Conservation (phyloP, 768 basidiomycete species). For the Lactifluus piperatus region DNA sequence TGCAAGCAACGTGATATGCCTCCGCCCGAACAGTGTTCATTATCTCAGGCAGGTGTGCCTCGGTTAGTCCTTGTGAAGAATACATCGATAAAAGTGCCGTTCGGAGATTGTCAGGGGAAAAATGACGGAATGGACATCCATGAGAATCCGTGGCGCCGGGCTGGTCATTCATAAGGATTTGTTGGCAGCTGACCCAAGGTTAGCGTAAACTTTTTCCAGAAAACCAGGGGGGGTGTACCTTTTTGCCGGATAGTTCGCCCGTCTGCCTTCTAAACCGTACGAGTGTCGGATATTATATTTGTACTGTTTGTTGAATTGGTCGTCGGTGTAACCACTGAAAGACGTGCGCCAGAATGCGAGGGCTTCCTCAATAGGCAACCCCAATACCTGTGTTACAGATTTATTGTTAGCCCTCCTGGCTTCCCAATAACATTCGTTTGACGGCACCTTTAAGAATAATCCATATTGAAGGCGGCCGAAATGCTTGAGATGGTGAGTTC, state of each 20-base stretch:
- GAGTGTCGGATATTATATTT: constrained; percentile 95
- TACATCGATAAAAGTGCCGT: constrained; percentile 65
- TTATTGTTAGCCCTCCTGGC: background rate
- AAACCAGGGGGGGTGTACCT: constrained; percentile 40
- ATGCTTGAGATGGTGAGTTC: constrained; percentile 85
- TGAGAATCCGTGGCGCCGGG: constrained; percentile 63
- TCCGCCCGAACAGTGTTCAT: constrained; percentile 65
- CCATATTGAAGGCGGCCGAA: constrained; percentile 87
- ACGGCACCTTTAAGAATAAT: constrained; percentile 82
- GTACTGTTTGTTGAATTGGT: constrained; percentile 97
- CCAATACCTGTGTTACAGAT: constrained; percentile 69
- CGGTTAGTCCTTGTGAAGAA: constrained; percentile 52
- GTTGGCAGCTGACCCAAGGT: constrained; percentile 62
- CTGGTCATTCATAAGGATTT: constrained; percentile 63
- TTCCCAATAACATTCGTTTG: background rate
- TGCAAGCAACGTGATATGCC: constrained; percentile 95
- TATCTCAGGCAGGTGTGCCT: constrained; percentile 73
- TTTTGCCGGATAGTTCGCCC: constrained; percentile 90
- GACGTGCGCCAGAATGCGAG: constrained; percentile 87
- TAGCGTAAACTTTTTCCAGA: background rate
- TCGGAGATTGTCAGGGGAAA: constrained; percentile 73
- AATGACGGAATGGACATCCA: constrained; percentile 93
- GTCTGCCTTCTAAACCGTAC: constrained; percentile 89
- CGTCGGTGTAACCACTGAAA: constrained; percentile 73
- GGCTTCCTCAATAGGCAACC: constrained; percentile 91